Evolutionary conservation across 208 protist species (phyloP).

Genomic region (Crithidia fasciculata): DNA sequence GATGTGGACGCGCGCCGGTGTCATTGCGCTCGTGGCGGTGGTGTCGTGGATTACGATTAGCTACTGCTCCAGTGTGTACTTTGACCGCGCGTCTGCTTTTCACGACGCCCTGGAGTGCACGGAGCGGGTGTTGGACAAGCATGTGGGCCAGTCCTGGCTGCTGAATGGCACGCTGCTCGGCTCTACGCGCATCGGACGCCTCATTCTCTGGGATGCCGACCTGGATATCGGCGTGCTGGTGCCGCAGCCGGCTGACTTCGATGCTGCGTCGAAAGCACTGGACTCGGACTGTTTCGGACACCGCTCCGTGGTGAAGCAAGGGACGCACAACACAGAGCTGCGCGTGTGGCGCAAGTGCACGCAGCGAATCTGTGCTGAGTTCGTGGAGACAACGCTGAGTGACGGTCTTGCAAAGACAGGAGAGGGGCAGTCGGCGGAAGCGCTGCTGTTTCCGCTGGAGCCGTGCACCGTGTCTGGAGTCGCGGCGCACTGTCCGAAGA

Average conservation of each 20-base stretch:
- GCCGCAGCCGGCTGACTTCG: constrained; percentile 40
- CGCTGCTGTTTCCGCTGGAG: constrained; percentile 64
- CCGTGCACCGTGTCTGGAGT: constrained; percentile 65
- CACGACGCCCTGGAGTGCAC: constrained; percentile 66
- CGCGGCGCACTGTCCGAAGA: constrained; percentile 58
- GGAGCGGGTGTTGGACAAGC: constrained; percentile 42
- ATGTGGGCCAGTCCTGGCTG: constrained; percentile 60
- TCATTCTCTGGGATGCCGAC: constrained; percentile 88
- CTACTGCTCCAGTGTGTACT: constrained; percentile 82
- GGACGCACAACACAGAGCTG: constrained; percentile 34
- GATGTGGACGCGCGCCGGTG: constrained; percentile 47
- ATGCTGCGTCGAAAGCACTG: constrained; percentile 26
- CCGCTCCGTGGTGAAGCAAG: constrained; percentile 32
- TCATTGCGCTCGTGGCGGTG: constrained; percentile 54
- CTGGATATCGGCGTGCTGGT: constrained; percentile 75
- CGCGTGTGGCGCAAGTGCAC: constrained; percentile 77
- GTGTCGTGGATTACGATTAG: constrained; percentile 64
- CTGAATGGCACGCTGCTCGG: constrained; percentile 85
- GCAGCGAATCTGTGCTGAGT: constrained; percentile 76
- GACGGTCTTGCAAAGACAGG: constrained; percentile 43
- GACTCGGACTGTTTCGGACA: constrained; percentile 61
- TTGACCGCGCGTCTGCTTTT: constrained; percentile 68
- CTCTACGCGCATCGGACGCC: constrained; percentile 58
- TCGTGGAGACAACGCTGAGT: constrained; percentile 53
- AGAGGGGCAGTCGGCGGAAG: constrained; percentile 44